Base-by-base conservation (phyloP, 257 asterid genomes). In the Thymus quinquecostatus region DNA sequence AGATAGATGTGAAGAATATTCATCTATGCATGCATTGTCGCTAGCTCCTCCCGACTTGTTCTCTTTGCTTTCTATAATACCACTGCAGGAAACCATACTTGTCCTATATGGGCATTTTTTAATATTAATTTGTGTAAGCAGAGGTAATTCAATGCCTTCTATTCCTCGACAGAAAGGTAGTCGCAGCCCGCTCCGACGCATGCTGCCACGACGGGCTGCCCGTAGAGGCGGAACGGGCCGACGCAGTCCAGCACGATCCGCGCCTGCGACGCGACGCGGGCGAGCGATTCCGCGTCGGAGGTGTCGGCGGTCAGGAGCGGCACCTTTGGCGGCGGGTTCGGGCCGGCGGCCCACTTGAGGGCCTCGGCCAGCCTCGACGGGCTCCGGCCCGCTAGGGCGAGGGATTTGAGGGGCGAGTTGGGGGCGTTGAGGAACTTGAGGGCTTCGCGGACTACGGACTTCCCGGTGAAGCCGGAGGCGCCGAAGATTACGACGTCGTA, bases 381-480 rank as follows among this genome's bases (percentile, higher is more conserved):
- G 85, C 82, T 87, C 10, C 98, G 86, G 32, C 97, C 98, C 0
- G 96, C 98, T 47, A 93, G 44, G 1, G 98, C 98, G 11, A 91
- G 82, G 49, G 90, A 49, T 7, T 75, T 86, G 62, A 91, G 86
- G 1, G 91, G 91, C 10, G 97, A 93, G 44, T 82, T 81, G 0
- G 98, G 88, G 14, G 82, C 9, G 71, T 86, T 65, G 71, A 91
- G 88, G 82, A 89, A 89, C 59, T 89, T 93, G 75, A 93, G 96
- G 5, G 97, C 96, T 76, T 93, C 97, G 5, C 94, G 81, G 78
- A 91, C 70, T 1, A 91, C 96, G 74, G 91, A 89, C 45, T 89
- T 91, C 0, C 96, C 98, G 68, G 97, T 93, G 90, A 85, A 91
- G 7, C 98, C 97, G 0, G 98, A 93, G 10, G 96, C 98, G 3